phyloP scores from a whole-genome alignment of 495 filamentous ascomycete genomes.

The Talaromyces thailandensis region DNA sequence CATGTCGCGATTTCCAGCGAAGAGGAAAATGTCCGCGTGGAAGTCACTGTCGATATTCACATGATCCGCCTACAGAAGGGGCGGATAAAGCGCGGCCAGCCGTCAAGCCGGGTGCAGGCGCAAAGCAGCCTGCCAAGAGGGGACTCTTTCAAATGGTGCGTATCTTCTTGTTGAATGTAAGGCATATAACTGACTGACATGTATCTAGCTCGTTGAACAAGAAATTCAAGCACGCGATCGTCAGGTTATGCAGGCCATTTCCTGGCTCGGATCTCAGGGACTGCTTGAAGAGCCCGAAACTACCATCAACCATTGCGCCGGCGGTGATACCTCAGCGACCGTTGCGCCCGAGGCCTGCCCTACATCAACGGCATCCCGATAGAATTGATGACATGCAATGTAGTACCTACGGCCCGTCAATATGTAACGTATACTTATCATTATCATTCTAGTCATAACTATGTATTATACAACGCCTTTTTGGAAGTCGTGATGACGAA shows the following conservation, averaged over 20 bases:
- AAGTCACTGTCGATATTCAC: conserved; percentile 35
- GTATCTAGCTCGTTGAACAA: conserved; percentile 38
- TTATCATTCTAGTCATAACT: not conserved
- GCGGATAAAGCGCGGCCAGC: conserved; percentile 1
- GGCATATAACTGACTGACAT: conserved; percentile 9
- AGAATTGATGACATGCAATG: not conserved
- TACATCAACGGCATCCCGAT: not conserved
- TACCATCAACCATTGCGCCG: not conserved
- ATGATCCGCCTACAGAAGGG: conserved; percentile 22
- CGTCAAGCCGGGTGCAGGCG: conserved; percentile 22
- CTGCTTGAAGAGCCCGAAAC: conserved; percentile 12
- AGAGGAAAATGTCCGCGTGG: conserved; percentile 37
- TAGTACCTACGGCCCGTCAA: not conserved
- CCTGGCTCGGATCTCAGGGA: conserved; percentile 35
- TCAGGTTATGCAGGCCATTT: conserved; percentile 34
- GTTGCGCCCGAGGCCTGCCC: not conserved
- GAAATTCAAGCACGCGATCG: conserved; percentile 36
- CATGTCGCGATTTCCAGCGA: conserved; percentile 38
- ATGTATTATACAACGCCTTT: not conserved
- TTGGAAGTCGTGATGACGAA: not conserved
- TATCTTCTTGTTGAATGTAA: not conserved
- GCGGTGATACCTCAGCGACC: not conserved
- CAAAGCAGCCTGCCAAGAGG: conserved; percentile 24
- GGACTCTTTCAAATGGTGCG: conserved; percentile 44
- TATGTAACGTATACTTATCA: not conserved